phyloP scores from a whole-genome alignment of 768 basidiomycete genomes.

The Pisolithus marmoratus region DNA sequence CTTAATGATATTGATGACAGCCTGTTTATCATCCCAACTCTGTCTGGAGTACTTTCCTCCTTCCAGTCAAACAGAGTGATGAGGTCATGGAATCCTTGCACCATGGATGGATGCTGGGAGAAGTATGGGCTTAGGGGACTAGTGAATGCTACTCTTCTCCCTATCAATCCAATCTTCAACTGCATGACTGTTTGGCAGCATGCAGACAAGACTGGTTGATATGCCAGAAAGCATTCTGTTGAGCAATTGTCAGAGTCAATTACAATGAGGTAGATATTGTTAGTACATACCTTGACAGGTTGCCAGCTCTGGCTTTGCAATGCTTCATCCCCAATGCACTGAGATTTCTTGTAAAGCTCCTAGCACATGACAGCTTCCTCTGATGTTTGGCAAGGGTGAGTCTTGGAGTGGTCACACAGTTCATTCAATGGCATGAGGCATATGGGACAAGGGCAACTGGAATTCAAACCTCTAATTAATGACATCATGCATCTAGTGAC shows the following conservation, averaged over 20 bases:
- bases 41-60: too few species aligned
- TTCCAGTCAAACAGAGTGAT: too few species aligned
- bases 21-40: too few species aligned
- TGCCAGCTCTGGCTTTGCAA: conserved; percentile 17
- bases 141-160: too few species aligned
- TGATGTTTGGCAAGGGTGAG: conserved; percentile 12
- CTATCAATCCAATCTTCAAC: too few species aligned
- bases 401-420: conserved; percentile 16
- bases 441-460: conserved; percentile 32
- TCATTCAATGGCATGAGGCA: conserved; percentile 30
- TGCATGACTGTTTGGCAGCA: too few species aligned
- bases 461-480: conserved; percentile 25
- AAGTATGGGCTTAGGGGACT: too few species aligned
- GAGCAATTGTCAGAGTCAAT: not conserved
- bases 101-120: too few species aligned
- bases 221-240: conserved; percentile 39
- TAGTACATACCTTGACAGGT: conserved; percentile 13
- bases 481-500: conserved; percentile 33
- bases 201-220: conserved; percentile 30
- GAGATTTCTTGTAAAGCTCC: not conserved
- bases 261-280: not conserved
- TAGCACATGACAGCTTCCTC: conserved; percentile 8
- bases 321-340: conserved; percentile 12
- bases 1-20: too few species aligned
- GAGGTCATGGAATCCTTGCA: too few species aligned